phyloP scores from a whole-genome alignment of 805 yeast genomes.

The Cyberlindnera euphorbiiphila region DNA sequence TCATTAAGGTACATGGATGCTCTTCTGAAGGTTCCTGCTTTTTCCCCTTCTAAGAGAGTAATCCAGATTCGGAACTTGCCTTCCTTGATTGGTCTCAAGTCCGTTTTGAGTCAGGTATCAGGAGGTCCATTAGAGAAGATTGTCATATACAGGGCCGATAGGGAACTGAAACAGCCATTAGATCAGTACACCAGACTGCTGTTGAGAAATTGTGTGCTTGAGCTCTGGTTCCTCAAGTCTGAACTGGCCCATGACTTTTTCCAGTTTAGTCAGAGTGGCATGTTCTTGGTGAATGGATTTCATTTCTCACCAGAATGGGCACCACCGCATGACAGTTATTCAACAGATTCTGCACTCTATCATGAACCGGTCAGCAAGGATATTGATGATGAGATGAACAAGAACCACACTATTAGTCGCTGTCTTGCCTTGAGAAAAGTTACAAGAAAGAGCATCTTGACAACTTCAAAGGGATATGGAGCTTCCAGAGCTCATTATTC shows the following conservation, averaged over 20 bases:
- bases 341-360: neutral
- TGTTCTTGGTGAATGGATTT: conserved; percentile 57
- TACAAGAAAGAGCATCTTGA: no score
- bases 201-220: conserved; percentile 32
- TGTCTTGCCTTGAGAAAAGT: conserved; percentile 39
- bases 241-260: conserved; percentile 53
- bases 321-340: conserved; percentile 8
- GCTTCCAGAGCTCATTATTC: conserved; percentile 41
- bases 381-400: conserved; percentile 33
- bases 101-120: conserved; percentile 49
- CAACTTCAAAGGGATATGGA: conserved; percentile 37
- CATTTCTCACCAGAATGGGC: conserved; percentile 47
- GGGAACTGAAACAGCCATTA: conserved; percentile 1
- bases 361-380: conserved; percentile 4
- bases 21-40: neutral
- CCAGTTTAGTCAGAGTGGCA: conserved; percentile 46
- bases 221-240: conserved; percentile 48
- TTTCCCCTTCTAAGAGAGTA: conserved; percentile 24
- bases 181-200: conserved; percentile 1
- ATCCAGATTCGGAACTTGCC: conserved; percentile 40
- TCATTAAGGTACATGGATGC: conserved; percentile 1
- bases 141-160: conserved; percentile 24
- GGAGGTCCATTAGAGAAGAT: conserved; percentile 71
- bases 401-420: conserved; percentile 29
- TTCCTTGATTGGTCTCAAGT: conserved; percentile 40